Base-by-base conservation (phyloP, 305 asterid species). In the Solanum hybrid region DNA sequence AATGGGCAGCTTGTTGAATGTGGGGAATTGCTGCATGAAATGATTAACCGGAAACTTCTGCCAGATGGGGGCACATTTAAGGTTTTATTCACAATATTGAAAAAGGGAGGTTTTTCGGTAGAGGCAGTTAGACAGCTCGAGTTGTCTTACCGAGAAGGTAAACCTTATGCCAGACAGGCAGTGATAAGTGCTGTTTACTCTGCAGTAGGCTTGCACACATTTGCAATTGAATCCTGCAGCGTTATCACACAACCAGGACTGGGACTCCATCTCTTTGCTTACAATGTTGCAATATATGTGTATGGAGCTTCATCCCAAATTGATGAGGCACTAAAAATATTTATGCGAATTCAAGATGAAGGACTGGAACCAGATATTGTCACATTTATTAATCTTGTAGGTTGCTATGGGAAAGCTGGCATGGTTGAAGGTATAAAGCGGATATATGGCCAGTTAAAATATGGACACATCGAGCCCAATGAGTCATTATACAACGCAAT, bases 401-500 rank as follows among this genome's bases (percentile, higher is more conserved):
- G 90, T 69, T 97, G 99, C 91, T 97, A 97, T 34, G 98, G 98
- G 60, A 93, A 94, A 92, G 97, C 96, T 20, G 97, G 99, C 73
- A 95, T 96, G 96, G 92, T 95, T 80, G 99, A 97, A 93, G 99
- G 99, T 75, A 95, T 96, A 90, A 96, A 96, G 92, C 93, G 99
- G 32, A 89, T 96, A 86, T 93, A 95, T 86, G 91, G 97, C 89
- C 95, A 92, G 87, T 86, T 97, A 72, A 97, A 94, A 87, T 90
- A 91, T 86, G 95, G 97, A 82, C 94, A 81, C 27, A 91, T 96
- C 46, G 97, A 93, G 91, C 92, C 92, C 10, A 93, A 92, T 66
- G 96, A 94, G 78, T 91, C 98, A 5, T 88, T 97, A 92, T 96
- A 92, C 87, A 90, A 93, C 86, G 98, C 98, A 9, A 93, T 97